Percentiles rank a stretch among this genome's conserved stretches.
Evolutionary conservation across 164 flowering plant species (phyloP).

Genomic region (Sedum album): DNA sequence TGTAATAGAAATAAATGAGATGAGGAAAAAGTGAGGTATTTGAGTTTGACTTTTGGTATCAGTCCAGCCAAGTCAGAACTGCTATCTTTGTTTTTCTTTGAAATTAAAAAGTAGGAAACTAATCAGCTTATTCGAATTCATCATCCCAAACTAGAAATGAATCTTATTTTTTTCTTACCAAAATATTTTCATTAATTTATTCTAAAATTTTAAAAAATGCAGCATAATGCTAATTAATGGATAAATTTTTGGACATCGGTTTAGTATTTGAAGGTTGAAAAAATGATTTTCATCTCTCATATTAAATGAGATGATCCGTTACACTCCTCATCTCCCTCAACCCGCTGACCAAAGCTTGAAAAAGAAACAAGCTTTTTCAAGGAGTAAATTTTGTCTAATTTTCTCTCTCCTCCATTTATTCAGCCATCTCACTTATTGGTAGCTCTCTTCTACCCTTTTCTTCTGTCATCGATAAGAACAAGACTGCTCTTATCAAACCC

Average conservation of each 20-base stretch:
- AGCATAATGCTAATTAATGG: neutral
- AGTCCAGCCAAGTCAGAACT: neutral
- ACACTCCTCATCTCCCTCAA: neutral
- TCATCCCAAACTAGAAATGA: neutral
- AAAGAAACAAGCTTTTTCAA: neutral
- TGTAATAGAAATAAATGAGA: neutral
- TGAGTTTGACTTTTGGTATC: neutral
- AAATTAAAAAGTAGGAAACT: slow-evolving; percentile 1
- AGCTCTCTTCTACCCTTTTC: neutral
- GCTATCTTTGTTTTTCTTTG: too few species aligned
- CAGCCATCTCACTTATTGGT: slow-evolving; percentile 6
- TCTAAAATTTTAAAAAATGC: neutral
- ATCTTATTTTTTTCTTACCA: slow-evolving; percentile 4
- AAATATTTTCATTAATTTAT: neutral
- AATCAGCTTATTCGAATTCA: neutral
- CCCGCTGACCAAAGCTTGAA: slow-evolving; percentile 3
- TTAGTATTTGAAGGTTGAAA: too few species aligned
- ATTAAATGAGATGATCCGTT: neutral
- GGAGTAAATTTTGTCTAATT: slow-evolving; percentile 5
- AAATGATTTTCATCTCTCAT: slow-evolving; percentile 1
- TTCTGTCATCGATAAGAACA: neutral
- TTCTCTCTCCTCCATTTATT: slow-evolving; percentile 6
- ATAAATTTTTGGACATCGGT: neutral
- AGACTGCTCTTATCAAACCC: too few species aligned
- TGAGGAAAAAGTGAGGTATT: neutral